Evolutionary conservation across 257 asterid species (phyloP).

Genomic region (Salvia miltiorrhiza): DNA sequence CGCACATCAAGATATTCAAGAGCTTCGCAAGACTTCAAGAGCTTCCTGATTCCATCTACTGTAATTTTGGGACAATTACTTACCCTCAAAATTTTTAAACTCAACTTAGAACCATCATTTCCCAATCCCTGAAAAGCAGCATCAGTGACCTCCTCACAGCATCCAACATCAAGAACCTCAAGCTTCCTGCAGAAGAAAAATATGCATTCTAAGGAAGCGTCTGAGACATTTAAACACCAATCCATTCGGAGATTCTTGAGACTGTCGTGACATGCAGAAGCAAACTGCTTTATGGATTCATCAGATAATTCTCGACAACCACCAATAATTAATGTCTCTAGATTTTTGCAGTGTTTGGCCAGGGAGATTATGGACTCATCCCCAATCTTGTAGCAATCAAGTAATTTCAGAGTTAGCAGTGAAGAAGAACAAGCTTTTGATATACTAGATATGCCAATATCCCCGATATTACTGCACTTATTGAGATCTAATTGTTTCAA

Average conservation of each 20-base stretch:
- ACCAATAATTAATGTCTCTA: conserved; percentile 73
- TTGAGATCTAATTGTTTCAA: conserved; percentile 66
- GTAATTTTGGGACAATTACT: conserved; percentile 82
- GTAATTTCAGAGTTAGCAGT: conserved; percentile 56
- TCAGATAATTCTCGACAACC: conserved; percentile 77
- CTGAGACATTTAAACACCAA: conserved; percentile 85
- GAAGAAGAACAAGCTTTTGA: conserved; percentile 65
- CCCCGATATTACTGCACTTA: conserved; percentile 79
- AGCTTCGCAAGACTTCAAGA: conserved; percentile 56
- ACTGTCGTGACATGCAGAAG: conserved; percentile 49
- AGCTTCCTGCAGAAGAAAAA: conserved; percentile 59
- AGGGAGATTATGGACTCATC: conserved; percentile 60
- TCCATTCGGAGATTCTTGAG: conserved; percentile 87
- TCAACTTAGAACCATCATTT: conserved; percentile 36
- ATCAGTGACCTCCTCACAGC: conserved; percentile 87
- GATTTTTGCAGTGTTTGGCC: conserved; percentile 57
- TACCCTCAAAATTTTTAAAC: conserved; percentile 62
- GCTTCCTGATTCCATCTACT: conserved; percentile 53
- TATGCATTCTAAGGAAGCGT: conserved; percentile 50
- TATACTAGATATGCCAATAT: conserved; percentile 53
- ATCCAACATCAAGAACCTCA: conserved; percentile 86
- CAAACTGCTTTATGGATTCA: conserved; percentile 62
- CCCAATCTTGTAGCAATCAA: conserved; percentile 79
- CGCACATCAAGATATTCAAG: conserved; percentile 86
- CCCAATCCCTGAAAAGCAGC: conserved; percentile 72